Conservation (phyloP, 306 rosid genomes). For the Hippophae gyantsensis region DNA sequence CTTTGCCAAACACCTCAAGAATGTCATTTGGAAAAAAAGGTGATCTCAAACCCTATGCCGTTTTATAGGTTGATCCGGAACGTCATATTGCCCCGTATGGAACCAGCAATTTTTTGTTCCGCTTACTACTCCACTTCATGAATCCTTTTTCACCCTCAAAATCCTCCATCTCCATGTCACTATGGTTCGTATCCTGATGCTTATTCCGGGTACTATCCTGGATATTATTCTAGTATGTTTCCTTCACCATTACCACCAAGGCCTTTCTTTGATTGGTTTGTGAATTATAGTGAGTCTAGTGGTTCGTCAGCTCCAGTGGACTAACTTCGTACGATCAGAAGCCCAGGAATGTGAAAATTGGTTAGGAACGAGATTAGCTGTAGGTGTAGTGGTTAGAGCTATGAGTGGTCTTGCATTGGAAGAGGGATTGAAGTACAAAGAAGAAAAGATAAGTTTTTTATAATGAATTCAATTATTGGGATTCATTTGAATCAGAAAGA, state of each 20-base stretch:
- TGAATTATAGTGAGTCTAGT: slow-evolving; percentile 23
- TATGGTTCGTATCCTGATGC: slow-evolving; percentile 49
- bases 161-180: slow-evolving; percentile 31
- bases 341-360: slow-evolving; percentile 39
- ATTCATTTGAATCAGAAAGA: no score
- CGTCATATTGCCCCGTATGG: slow-evolving; percentile 88
- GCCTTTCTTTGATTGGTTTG: slow-evolving; percentile 53
- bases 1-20: slow-evolving; percentile 79
- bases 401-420: slow-evolving; percentile 61
- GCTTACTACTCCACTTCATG: slow-evolving; percentile 33
- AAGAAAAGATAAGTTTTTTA: slow-evolving; percentile 28
- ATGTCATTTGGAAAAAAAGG: slow-evolving; percentile 82
- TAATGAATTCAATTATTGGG: no score
- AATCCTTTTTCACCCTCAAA: slow-evolving; percentile 62
- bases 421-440: slow-evolving; percentile 60
- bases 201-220: slow-evolving; percentile 40
- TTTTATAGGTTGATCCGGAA: slow-evolving; percentile 71
- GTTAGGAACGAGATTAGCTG: slow-evolving; percentile 58
- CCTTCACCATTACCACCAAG: slow-evolving; percentile 53
- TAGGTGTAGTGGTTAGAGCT: slow-evolving; percentile 63
- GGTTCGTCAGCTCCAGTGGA: slow-evolving; percentile 28
- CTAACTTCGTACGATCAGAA: slow-evolving; percentile 73
- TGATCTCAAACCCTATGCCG: slow-evolving; percentile 69
- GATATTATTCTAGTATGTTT: slow-evolving; percentile 47
- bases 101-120: slow-evolving; percentile 79